These are phyloP conservation scores for Coniella vitis DNA, from an alignment of 2,329 filamentous ascomycete species.

Conservation along the genomic window DNA sequence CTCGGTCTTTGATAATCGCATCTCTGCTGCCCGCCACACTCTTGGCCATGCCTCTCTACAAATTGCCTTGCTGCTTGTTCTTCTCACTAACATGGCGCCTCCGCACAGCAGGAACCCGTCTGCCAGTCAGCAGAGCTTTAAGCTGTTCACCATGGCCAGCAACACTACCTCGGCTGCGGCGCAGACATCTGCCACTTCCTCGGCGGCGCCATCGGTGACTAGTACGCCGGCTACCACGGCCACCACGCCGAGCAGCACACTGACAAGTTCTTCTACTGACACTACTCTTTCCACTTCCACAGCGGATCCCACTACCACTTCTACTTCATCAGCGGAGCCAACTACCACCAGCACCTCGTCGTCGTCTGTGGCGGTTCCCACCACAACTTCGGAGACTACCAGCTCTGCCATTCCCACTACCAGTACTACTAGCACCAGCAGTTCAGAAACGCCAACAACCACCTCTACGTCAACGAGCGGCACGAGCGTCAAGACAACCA, in stretches of 20 bases:
- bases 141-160: slow-evolving; percentile 14
- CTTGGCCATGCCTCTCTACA: slow-evolving; percentile 5
- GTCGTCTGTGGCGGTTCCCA: slow-evolving; percentile 1
- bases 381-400: background rate
- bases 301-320: slow-evolving; percentile 3
- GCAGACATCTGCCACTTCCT: slow-evolving; percentile 8
- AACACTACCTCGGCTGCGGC: slow-evolving; percentile 14
- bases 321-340: background rate
- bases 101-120: slow-evolving; percentile 8
- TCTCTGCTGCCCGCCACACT: background rate
- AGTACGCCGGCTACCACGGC: slow-evolving; percentile 3
- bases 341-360: background rate
- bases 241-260: slow-evolving; percentile 9
- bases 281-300: slow-evolving; percentile 8
- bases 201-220: slow-evolving; percentile 7
- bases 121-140: slow-evolving; percentile 3
- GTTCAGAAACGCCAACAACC: background rate
- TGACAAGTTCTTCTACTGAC: slow-evolving; percentile 16
- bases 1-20: background rate
- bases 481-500: slow-evolving; percentile 1
- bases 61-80: background rate
- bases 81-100: slow-evolving; percentile 15
- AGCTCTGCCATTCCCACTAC: background rate
- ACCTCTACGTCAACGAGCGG: background rate
- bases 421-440: no score